A percentile compares a stretch with the other conserved stretches of the same genome.
Evolutionary conservation across 805 yeast genomes (phyloP).

Genomic region (Saccharomycopsis microspora): DNA sequence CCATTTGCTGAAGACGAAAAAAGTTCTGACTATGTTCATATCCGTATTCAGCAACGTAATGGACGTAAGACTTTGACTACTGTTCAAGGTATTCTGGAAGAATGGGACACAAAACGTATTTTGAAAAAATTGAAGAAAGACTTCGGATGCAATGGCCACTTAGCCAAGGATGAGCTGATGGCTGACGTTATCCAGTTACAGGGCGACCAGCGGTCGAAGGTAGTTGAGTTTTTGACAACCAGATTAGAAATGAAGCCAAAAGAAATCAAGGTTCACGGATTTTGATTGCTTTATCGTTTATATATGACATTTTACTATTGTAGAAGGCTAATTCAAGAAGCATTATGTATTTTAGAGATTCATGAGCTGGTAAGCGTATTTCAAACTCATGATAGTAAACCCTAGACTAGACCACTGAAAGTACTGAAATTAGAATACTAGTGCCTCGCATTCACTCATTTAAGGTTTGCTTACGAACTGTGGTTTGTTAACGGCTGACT

Average conservation of each 20-base stretch:
- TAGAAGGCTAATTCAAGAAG: not conserved
- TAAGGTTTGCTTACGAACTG: no score
- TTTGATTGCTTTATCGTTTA: constrained; percentile 32
- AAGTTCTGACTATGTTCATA: constrained; percentile 90
- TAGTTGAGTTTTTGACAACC: constrained; percentile 79
- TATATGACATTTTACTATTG: not conserved
- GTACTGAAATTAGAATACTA: no score
- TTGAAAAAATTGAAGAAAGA: constrained; percentile 92
- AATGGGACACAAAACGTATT: constrained; percentile 89
- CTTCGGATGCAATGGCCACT: constrained; percentile 97
- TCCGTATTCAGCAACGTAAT: constrained; percentile 98
- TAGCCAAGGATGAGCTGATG: constrained; percentile 90
- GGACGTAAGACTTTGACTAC: constrained; percentile 98
- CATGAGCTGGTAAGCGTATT: no score
- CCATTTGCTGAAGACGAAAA: constrained; percentile 99
- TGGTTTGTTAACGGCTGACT: no score
- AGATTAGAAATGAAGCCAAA: constrained; percentile 88
- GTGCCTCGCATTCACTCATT: no score
- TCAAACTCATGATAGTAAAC: no score
- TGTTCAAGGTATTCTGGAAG: constrained; percentile 93
- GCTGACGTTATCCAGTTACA: constrained; percentile 97
- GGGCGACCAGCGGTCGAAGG: constrained; percentile 98
- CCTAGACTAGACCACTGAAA: no score
- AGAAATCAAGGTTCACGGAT: constrained; percentile 97
- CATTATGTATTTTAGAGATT: no score